These are phyloP conservation scores for Xerocomellus chrysenteron DNA, from an alignment of 768 basidiomycete genomes.

Conservation along the genomic window DNA sequence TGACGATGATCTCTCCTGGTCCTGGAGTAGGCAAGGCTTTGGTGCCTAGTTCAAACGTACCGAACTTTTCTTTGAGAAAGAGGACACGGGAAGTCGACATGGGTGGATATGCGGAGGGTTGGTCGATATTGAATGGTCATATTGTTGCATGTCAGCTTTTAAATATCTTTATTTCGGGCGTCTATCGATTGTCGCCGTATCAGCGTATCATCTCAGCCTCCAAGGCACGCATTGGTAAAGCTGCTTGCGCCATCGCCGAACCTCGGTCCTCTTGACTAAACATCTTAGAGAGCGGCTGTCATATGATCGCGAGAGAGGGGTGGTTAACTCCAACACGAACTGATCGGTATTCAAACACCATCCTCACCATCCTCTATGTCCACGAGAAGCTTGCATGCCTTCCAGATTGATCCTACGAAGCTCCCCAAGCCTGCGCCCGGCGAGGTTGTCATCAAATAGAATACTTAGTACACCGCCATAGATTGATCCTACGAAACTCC, in stretches of 20 bases:
- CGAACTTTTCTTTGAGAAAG: slow-evolving; percentile 19
- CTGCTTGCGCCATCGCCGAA: background rate
- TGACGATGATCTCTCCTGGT: slow-evolving; percentile 44
- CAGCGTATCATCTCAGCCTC: background rate
- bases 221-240: background rate
- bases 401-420: background rate
- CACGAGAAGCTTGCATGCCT: background rate
- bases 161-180: background rate
- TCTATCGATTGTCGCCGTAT: background rate
- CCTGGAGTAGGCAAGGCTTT: slow-evolving; percentile 31
- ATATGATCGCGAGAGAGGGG: too few relatives aligned
- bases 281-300: too few relatives aligned
- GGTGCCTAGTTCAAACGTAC: slow-evolving; percentile 12
- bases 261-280: background rate
- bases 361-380: too few relatives aligned
- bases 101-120: background rate
- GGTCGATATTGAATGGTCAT: background rate
- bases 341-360: too few relatives aligned
- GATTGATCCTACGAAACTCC: too few relatives aligned
- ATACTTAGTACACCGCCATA: too few relatives aligned
- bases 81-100: slow-evolving; percentile 19
- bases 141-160: background rate
- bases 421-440: slow-evolving; percentile 37
- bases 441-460: slow-evolving; percentile 37
- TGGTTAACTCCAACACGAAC: too few relatives aligned